Conservation (phyloP, 2,329 filamentous ascomycete genomes). For the Lojkania enalia region DNA sequence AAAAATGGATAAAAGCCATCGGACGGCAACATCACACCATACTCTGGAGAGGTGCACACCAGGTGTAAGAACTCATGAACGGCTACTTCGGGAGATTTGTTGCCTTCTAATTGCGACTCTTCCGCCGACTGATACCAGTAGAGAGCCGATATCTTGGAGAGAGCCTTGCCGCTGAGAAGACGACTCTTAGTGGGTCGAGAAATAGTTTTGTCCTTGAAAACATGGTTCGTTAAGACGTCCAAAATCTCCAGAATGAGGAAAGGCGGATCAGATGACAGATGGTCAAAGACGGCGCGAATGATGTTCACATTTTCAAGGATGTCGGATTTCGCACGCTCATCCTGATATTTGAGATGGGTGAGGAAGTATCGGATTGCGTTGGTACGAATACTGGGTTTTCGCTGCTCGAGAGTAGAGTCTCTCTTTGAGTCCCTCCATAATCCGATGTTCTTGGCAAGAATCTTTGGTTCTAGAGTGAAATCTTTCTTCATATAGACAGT, state of each 20-base stretch:
- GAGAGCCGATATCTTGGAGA: conserved; percentile 63
- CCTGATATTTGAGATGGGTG: conserved; percentile 76
- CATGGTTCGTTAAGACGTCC: conserved; percentile 66
- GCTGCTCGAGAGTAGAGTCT: conserved; percentile 64
- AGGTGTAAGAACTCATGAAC: conserved; percentile 76
- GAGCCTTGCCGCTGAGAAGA: conserved; percentile 72
- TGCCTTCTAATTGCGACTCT: conserved; percentile 51
- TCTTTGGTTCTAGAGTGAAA: conserved; percentile 70
- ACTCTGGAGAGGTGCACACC: conserved; percentile 72
- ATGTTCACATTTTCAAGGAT: conserved; percentile 75
- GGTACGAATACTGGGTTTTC: conserved; percentile 77
- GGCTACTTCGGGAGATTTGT: conserved; percentile 64
- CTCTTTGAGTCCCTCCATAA: conserved; percentile 58
- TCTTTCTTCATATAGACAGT: conserved; percentile 77
- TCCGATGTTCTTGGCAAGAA: conserved; percentile 77
- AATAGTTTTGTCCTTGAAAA: conserved; percentile 76
- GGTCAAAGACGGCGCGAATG: conserved; percentile 71
- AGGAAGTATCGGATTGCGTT: conserved; percentile 82
- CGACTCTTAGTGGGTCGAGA: conserved; percentile 73
- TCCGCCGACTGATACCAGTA: conserved; percentile 47
- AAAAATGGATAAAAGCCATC: conserved; percentile 83
- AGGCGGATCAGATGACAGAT: conserved; percentile 76
- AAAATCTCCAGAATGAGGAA: conserved; percentile 76
- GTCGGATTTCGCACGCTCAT: conserved; percentile 76
- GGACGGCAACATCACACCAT: conserved; percentile 75